A percentile compares a stretch with the other conserved stretches of the same genome.
These are phyloP conservation scores for Endocarpon pusillum DNA, from an alignment of 495 filamentous ascomycete genomes.

Conservation along the genomic window DNA sequence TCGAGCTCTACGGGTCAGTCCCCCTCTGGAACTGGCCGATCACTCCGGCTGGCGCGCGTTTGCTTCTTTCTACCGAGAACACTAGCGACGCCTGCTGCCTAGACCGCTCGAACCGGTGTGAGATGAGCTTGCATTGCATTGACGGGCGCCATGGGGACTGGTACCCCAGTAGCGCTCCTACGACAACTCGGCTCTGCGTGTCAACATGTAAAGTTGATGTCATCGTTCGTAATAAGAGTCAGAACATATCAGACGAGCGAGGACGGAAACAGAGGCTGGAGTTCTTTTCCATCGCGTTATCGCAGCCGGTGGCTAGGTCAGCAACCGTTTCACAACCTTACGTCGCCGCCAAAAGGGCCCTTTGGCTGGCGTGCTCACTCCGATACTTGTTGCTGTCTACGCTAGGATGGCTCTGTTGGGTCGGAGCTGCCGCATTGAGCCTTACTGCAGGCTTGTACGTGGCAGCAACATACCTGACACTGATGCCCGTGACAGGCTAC, in stretches of 20 bases:
- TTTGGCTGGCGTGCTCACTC: not conserved
- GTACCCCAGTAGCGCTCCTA: conserved; percentile 1
- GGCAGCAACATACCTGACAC: conserved; percentile 1
- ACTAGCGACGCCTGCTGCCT: not conserved
- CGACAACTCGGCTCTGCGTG: conserved; percentile 1
- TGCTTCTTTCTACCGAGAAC: conserved; percentile 1
- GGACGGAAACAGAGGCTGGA: not conserved
- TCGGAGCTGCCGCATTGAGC: not conserved
- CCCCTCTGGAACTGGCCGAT: conserved; percentile 3
- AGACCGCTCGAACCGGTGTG: not conserved
- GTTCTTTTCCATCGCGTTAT: not conserved
- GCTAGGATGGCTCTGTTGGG: conserved; percentile 1
- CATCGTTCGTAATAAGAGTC: conserved; percentile 1
- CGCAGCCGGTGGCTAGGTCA: not conserved
- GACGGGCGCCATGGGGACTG: conserved; percentile 2
- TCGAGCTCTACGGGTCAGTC: conserved; percentile 1
- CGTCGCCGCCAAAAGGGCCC: not conserved
- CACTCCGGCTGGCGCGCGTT: conserved; percentile 1
- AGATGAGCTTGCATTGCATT: conserved; percentile 1
- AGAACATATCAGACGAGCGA: not conserved
- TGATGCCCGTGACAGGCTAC: conserved; percentile 2
- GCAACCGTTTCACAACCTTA: too few species aligned
- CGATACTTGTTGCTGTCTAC: not conserved
- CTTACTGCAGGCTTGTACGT: not conserved
- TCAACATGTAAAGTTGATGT: not conserved